These are phyloP conservation scores for Aurinia saxatilis DNA, from an alignment of 345 rosid species.

Conservation along the genomic window DNA sequence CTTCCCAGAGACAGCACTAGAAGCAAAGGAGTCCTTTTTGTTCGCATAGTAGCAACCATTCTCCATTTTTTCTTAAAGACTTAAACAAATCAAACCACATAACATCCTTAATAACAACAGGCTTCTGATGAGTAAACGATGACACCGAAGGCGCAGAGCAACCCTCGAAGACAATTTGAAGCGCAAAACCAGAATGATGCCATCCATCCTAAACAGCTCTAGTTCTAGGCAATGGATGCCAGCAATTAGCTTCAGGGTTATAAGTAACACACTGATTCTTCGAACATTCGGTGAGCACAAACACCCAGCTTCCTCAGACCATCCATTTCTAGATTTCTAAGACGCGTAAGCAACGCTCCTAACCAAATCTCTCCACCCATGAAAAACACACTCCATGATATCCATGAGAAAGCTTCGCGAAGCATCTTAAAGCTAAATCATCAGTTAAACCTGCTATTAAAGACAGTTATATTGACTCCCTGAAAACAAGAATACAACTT, in stretches of 20 bases:
- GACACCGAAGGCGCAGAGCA: slow-evolving; percentile 41
- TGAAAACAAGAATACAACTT: slow-evolving; percentile 4
- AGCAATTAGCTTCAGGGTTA: slow-evolving; percentile 70
- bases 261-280: slow-evolving; percentile 72
- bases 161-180: slow-evolving; percentile 50
- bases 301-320: slow-evolving; percentile 79
- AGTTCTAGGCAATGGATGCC: slow-evolving; percentile 69
- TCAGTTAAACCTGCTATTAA: slow-evolving; percentile 71
- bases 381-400: slow-evolving; percentile 62
- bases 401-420: slow-evolving; percentile 69
- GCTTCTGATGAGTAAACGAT: slow-evolving; percentile 35
- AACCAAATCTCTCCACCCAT: slow-evolving; percentile 64
- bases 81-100: slow-evolving; percentile 63
- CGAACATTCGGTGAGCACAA: slow-evolving; percentile 61
- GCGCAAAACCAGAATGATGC: slow-evolving; percentile 63
- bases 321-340: slow-evolving; percentile 52
- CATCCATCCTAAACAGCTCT: slow-evolving; percentile 30
- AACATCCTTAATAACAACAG: slow-evolving; percentile 47
- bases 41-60: slow-evolving; percentile 49
- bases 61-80: slow-evolving; percentile 65
- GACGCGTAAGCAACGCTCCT: slow-evolving; percentile 48
- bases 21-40: slow-evolving; percentile 73
- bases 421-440: slow-evolving; percentile 65
- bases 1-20: slow-evolving; percentile 56
- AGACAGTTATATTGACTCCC: slow-evolving; percentile 49